A percentile compares a stretch with the other conserved stretches of the same genome.
These are phyloP conservation scores for Leccinum sublutescens DNA, from an alignment of 768 basidiomycete genomes.

Conservation along the genomic window DNA sequence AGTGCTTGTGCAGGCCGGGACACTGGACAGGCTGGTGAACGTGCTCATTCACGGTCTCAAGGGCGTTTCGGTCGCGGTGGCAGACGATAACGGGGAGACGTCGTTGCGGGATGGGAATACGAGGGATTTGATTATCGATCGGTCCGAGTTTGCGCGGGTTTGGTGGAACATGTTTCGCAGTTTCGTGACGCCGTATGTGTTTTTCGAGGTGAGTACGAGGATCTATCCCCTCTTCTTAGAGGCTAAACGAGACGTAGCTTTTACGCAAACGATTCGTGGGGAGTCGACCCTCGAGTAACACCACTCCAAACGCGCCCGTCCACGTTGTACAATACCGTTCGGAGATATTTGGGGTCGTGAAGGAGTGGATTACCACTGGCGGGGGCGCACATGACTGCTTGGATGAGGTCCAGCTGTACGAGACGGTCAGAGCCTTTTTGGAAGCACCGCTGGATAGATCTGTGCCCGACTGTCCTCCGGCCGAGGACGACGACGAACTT, in stretches of 20 bases:
- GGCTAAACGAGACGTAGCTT: slow-evolving; percentile 43
- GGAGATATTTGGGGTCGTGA: slow-evolving; percentile 62
- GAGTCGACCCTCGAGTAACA: slow-evolving; percentile 42
- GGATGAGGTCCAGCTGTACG: slow-evolving; percentile 65
- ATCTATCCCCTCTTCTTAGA: neutral
- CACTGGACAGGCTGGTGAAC: slow-evolving; percentile 69
- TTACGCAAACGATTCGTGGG: slow-evolving; percentile 72
- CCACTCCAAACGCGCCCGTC: slow-evolving; percentile 42
- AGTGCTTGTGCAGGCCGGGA: slow-evolving; percentile 76
- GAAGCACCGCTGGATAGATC: slow-evolving; percentile 52
- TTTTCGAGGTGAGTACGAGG: slow-evolving; percentile 68
- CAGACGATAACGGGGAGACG: slow-evolving; percentile 87
- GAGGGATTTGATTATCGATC: slow-evolving; percentile 69
- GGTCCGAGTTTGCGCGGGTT: slow-evolving; percentile 65
- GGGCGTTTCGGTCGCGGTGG: slow-evolving; percentile 74
- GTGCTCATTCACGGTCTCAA: slow-evolving; percentile 76
- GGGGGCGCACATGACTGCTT: slow-evolving; percentile 78
- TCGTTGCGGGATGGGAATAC: slow-evolving; percentile 72
- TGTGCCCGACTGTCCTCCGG: slow-evolving; percentile 37
- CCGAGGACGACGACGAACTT: slow-evolving; percentile 43
- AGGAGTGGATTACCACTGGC: slow-evolving; percentile 70
- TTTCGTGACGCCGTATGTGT: slow-evolving; percentile 75
- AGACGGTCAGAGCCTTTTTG: slow-evolving; percentile 59
- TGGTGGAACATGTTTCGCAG: slow-evolving; percentile 87
- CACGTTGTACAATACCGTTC: slow-evolving; percentile 51